A percentile compares a stretch with the other conserved stretches of the same genome.
phyloP scores from a whole-genome alignment of 345 rosid species.

The Pugionium dolabratum region DNA sequence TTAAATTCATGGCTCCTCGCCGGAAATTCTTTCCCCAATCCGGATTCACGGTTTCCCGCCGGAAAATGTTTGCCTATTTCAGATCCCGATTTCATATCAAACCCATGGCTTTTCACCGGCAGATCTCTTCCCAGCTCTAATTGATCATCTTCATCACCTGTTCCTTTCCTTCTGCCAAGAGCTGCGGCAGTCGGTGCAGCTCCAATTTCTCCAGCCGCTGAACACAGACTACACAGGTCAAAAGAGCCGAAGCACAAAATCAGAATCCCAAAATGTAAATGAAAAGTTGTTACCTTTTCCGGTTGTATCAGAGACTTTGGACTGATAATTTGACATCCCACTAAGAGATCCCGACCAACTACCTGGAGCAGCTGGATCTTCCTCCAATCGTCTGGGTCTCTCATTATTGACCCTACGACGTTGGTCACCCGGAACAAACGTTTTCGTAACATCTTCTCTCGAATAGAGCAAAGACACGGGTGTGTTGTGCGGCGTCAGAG shows the following conservation, averaged over 20 bases:
- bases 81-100: background rate
- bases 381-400: slow-evolving; percentile 45
- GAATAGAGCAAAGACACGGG: slow-evolving; percentile 26
- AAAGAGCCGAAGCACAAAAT: background rate
- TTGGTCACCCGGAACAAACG: slow-evolving; percentile 26
- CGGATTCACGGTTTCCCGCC: slow-evolving; percentile 1
- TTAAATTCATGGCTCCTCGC: slow-evolving; percentile 13
- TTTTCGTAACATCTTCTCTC: slow-evolving; percentile 30
- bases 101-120: background rate
- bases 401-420: slow-evolving; percentile 42
- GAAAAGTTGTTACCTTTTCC: slow-evolving; percentile 30
- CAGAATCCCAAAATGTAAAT: background rate
- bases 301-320: slow-evolving; percentile 56
- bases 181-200: slow-evolving; percentile 9
- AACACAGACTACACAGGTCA: slow-evolving; percentile 7
- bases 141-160: slow-evolving; percentile 20
- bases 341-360: slow-evolving; percentile 19
- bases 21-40: slow-evolving; percentile 2
- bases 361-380: slow-evolving; percentile 57
- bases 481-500: slow-evolving; percentile 34
- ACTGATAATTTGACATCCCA: slow-evolving; percentile 53
- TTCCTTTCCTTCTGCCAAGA: slow-evolving; percentile 12
- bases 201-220: slow-evolving; percentile 35
- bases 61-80: background rate
- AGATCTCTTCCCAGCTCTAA: slow-evolving; percentile 22